Evolutionary conservation across 768 basidiomycete species (phyloP).

Genomic region (Russula compacta): DNA sequence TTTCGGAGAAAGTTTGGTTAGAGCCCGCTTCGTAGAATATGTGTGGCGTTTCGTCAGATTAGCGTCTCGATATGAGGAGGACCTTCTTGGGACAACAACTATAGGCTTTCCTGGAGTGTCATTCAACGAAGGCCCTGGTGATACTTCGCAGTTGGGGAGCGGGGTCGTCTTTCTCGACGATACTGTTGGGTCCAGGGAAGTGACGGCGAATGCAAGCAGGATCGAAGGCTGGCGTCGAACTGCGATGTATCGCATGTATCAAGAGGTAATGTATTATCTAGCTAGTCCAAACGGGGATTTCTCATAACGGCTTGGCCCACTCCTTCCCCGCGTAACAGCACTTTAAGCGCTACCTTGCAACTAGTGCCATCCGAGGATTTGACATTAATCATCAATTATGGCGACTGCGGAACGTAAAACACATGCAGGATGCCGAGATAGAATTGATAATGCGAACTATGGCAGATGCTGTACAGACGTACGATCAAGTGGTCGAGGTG

Average conservation of each 20-base stretch:
- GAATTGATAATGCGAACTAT: constrained; percentile 67
- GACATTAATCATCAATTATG: constrained; percentile 83
- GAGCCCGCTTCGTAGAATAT: constrained; percentile 86
- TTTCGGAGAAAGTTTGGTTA: constrained; percentile 82
- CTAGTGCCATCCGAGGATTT: constrained; percentile 62
- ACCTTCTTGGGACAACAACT: constrained; percentile 57
- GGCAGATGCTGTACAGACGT: constrained; percentile 60
- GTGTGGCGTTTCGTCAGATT: constrained; percentile 78
- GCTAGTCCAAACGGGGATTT: not conserved
- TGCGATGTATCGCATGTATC: constrained; percentile 64
- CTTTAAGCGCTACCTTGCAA: constrained; percentile 44
- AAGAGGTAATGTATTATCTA: constrained; percentile 39
- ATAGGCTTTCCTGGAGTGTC: constrained; percentile 60
- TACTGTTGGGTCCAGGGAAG: constrained; percentile 50
- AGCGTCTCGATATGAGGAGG: constrained; percentile 87
- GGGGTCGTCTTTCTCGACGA: constrained; percentile 80
- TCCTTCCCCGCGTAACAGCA: constrained; percentile 40
- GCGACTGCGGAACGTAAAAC: constrained; percentile 65
- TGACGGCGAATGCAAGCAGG: constrained; percentile 65
- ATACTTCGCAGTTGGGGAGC: constrained; percentile 53
- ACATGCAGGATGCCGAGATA: constrained; percentile 63
- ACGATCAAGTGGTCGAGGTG: constrained; percentile 89
- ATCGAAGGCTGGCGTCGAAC: constrained; percentile 93
- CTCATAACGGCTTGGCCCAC: not conserved
- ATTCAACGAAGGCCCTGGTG: constrained; percentile 41